These are phyloP conservation scores for Hemileccinum rubropunctum DNA, from an alignment of 768 basidiomycete genomes.

Conservation along the genomic window DNA sequence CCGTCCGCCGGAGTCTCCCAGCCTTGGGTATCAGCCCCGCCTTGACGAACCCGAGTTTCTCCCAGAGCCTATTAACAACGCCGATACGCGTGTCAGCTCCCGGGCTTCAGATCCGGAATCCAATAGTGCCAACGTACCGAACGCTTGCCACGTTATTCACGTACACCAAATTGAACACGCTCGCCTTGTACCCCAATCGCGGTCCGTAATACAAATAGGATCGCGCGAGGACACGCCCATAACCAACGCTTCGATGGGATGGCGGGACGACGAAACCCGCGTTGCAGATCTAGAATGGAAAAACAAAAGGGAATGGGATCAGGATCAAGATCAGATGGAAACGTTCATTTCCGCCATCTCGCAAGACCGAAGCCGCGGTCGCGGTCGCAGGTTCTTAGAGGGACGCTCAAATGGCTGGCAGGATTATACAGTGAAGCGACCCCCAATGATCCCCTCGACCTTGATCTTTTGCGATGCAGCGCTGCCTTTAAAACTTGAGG, in stretches of 20 bases:
- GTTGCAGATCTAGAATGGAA: slow-evolving; percentile 67
- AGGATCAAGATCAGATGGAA: background rate
- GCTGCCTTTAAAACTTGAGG: background rate
- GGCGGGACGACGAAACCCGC: slow-evolving; percentile 83
- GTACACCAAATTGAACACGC: slow-evolving; percentile 91
- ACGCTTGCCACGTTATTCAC: slow-evolving; percentile 77
- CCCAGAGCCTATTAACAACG: slow-evolving; percentile 66
- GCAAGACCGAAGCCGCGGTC: background rate
- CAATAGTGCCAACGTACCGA: slow-evolving; percentile 39
- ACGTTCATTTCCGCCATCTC: slow-evolving; percentile 6
- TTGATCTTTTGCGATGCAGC: background rate
- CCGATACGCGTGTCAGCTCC: background rate
- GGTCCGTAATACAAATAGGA: slow-evolving; percentile 85
- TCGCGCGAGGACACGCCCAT: slow-evolving; percentile 69
- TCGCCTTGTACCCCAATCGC: slow-evolving; percentile 68
- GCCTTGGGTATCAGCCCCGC: slow-evolving; percentile 75
- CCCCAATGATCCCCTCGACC: background rate
- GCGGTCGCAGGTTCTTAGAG: background rate
- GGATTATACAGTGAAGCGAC: too few relatives aligned
- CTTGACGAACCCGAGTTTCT: slow-evolving; percentile 73
- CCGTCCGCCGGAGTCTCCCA: slow-evolving; percentile 63
- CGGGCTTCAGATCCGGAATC: background rate
- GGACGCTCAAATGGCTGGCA: background rate
- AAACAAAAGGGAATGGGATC: background rate
- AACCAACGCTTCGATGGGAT: slow-evolving; percentile 56